Evolutionary conservation across 108 stramenopile genomes (phyloP).

Genomic region (Pseudonitzschia pungens): DNA sequence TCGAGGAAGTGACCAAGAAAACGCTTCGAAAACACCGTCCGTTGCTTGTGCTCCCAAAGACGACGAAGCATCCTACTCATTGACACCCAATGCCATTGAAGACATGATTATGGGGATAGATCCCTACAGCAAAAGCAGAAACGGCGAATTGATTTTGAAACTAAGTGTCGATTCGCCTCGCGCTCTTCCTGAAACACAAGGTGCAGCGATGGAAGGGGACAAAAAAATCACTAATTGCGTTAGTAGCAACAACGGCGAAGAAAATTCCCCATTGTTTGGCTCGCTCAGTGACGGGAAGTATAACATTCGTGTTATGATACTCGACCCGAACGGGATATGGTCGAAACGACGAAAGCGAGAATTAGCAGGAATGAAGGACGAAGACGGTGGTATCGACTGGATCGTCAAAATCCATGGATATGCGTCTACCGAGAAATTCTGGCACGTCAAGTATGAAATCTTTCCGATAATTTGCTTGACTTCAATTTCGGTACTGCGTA

Average conservation of each 20-base stretch:
- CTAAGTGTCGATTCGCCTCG: slow-evolving; percentile 7
- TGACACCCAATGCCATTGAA: slow-evolving; percentile 24
- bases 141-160: slow-evolving; percentile 2
- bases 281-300: slow-evolving; percentile 14
- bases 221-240: neutral
- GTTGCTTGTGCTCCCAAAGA: neutral
- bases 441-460: slow-evolving; percentile 19
- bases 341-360: slow-evolving; percentile 4
- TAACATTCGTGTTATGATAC: slow-evolving; percentile 18
- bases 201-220: neutral
- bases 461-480: slow-evolving; percentile 26
- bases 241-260: neutral
- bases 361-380: neutral
- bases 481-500: slow-evolving; percentile 4
- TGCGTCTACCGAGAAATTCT: slow-evolving; percentile 17
- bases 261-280: neutral
- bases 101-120: neutral
- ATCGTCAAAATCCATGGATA: slow-evolving; percentile 15
- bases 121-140: neutral
- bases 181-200: neutral
- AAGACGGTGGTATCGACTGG: neutral
- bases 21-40: neutral
- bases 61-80: neutral
- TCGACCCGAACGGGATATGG: slow-evolving; percentile 11
- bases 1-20: neutral